Percentiles rank a stretch among this genome's conserved stretches.
Conservation (phyloP, 352 stramenopile species). For the Phytopythium delawarense region DNA sequence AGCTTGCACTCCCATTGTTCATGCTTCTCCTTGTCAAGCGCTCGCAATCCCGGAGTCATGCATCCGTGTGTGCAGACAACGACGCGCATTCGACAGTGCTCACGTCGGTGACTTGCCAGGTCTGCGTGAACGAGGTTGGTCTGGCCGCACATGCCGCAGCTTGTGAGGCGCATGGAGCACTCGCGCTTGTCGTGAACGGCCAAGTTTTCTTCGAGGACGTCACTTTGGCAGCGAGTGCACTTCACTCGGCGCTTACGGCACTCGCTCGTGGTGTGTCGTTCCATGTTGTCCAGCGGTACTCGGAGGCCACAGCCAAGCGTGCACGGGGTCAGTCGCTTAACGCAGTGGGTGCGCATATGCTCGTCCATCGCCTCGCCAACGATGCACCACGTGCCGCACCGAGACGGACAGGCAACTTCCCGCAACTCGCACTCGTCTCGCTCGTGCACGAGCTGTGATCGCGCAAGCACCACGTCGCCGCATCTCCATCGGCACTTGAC, state of each 20-base stretch:
- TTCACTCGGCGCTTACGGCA: slow-evolving; percentile 40
- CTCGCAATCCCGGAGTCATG: slow-evolving; percentile 43
- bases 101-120: slow-evolving; percentile 35
- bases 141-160: slow-evolving; percentile 53
- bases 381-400: slow-evolving; percentile 34
- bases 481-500: slow-evolving; percentile 59
- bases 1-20: slow-evolving; percentile 59
- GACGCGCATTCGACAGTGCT: slow-evolving; percentile 55
- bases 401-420: slow-evolving; percentile 43
- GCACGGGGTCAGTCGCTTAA: slow-evolving; percentile 32
- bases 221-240: slow-evolving; percentile 30
- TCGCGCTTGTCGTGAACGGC: slow-evolving; percentile 21
- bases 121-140: slow-evolving; percentile 24
- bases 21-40: slow-evolving; percentile 51
- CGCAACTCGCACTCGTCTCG: slow-evolving; percentile 46
- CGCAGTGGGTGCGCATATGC: slow-evolving; percentile 31
- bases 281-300: slow-evolving; percentile 45
- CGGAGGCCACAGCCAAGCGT: slow-evolving; percentile 42
- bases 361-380: slow-evolving; percentile 30
- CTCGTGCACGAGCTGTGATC: slow-evolving; percentile 41
- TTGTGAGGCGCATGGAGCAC: slow-evolving; percentile 40
- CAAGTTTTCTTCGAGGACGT: slow-evolving; percentile 35
- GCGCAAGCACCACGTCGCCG: slow-evolving; percentile 42
- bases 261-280: slow-evolving; percentile 23
- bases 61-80: slow-evolving; percentile 50